phyloP scores from a whole-genome alignment of 1,139 yeast species.

The Candida smagusa region DNA sequence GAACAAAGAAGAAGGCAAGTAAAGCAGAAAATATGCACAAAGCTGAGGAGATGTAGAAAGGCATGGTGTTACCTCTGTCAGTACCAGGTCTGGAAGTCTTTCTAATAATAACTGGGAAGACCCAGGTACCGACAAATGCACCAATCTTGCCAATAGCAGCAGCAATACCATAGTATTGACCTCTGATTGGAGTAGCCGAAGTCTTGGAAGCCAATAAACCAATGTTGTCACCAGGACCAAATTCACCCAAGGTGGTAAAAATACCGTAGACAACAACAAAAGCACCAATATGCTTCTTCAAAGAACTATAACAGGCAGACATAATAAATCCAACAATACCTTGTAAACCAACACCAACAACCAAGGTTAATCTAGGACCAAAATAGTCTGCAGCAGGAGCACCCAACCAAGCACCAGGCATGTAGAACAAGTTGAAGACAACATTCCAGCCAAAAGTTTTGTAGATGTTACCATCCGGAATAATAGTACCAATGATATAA shows the following conservation, averaged over 20 bases:
- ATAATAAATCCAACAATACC: conserved; percentile 80
- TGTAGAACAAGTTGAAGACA: conserved; percentile 79
- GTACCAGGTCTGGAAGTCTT: conserved; percentile 37
- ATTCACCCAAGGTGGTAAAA: conserved; percentile 82
- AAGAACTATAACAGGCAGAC: conserved; percentile 64
- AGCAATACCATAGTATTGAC: conserved; percentile 85
- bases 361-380: conserved; percentile 88
- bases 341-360: conserved; percentile 66
- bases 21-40: conserved; percentile 71
- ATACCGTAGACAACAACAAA: conserved; percentile 87
- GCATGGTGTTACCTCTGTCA: conserved; percentile 60
- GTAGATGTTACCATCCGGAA: conserved; percentile 63
- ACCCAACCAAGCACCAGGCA: conserved; percentile 88
- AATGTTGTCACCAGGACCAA: conserved; percentile 92
- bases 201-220: conserved; percentile 87
- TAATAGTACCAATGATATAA: conserved; percentile 55
- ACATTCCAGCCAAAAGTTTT: conserved; percentile 91
- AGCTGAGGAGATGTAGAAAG: conserved; percentile 79
- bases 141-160: conserved; percentile 92
- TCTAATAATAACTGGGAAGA: conserved; percentile 71
- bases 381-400: conserved; percentile 76
- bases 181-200: conserved; percentile 82
- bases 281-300: conserved; percentile 64
- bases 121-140: conserved; percentile 87
- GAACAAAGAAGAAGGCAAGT: conserved; percentile 68